Evolutionary conservation across 169 alveolate species (phyloP).

Genomic region (Theileria parva): DNA sequence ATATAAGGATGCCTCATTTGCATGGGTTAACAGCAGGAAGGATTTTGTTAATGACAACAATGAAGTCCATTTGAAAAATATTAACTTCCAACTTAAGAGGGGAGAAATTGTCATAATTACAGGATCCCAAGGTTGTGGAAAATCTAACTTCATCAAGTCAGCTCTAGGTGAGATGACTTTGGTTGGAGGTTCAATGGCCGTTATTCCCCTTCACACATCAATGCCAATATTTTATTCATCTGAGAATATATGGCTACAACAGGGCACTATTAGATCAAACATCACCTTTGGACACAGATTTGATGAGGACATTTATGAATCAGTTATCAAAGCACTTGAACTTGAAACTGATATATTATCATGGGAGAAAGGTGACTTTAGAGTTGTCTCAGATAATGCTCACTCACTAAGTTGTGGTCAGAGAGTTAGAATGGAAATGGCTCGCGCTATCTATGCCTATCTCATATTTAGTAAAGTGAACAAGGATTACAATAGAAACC

Average conservation of each 20-base stretch:
- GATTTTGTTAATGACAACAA: not conserved
- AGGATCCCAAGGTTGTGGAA: slow-evolving; percentile 30
- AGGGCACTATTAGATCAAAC: slow-evolving; percentile 48
- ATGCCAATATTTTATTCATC: slow-evolving; percentile 66
- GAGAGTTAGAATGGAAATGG: slow-evolving; percentile 88
- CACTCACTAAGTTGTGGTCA: slow-evolving; percentile 88
- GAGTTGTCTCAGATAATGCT: slow-evolving; percentile 58
- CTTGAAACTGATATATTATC: slow-evolving; percentile 39
- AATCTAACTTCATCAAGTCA: slow-evolving; percentile 53
- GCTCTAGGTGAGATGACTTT: slow-evolving; percentile 63
- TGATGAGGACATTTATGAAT: slow-evolving; percentile 38
- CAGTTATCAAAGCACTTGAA: slow-evolving; percentile 32
- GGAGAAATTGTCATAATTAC: not conserved
- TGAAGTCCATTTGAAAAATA: not conserved
- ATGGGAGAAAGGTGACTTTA: slow-evolving; percentile 63
- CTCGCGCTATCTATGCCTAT: slow-evolving; percentile 87
- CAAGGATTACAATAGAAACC: slow-evolving; percentile 26
- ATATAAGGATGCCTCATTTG: slow-evolving; percentile 13
- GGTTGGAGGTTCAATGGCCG: slow-evolving; percentile 64
- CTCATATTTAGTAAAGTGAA: slow-evolving; percentile 54
- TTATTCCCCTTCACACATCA: slow-evolving; percentile 40
- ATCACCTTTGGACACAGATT: slow-evolving; percentile 41
- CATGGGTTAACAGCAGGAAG: slow-evolving; percentile 13
- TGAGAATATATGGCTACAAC: slow-evolving; percentile 53
- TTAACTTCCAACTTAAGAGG: not conserved